phyloP scores from a whole-genome alignment of 768 basidiomycete genomes.

The Infundibulicybe gibba region DNA sequence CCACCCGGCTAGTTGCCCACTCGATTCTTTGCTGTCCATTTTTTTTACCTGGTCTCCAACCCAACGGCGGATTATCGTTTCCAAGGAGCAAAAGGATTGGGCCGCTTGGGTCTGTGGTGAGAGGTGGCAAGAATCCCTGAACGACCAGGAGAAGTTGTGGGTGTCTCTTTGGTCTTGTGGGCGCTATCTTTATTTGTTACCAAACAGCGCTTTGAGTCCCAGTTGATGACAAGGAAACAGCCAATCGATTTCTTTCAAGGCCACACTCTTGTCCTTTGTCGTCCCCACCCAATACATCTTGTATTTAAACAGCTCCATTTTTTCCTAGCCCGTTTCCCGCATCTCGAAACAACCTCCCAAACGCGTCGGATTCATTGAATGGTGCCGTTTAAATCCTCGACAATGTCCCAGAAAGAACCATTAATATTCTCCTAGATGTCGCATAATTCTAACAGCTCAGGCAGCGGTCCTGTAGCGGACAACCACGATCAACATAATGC shows the following conservation, averaged over 20 bases:
- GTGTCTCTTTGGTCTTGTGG: constrained; percentile 34
- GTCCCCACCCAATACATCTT: constrained; percentile 6
- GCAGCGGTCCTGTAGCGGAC: no score
- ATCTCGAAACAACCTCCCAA: not conserved
- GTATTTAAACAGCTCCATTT: constrained; percentile 2
- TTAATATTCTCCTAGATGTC: no score
- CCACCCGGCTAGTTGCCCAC: no score
- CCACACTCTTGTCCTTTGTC: constrained; percentile 15
- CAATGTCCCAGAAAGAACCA: not conserved
- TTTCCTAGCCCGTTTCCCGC: not conserved
- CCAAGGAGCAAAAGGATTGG: no score
- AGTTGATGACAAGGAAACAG: not conserved
- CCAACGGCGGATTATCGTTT: no score
- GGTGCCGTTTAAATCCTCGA: not conserved
- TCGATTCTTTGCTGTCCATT: no score
- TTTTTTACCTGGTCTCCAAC: no score
- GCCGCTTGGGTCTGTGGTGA: no score
- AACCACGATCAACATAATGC: no score
- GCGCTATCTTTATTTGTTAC: constrained; percentile 29
- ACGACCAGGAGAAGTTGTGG: constrained; percentile 16
- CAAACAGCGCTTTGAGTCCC: constrained; percentile 28
- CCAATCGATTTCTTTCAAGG: constrained; percentile 16
- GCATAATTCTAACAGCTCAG: no score
- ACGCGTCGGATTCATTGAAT: not conserved
- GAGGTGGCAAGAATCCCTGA: no score